Evolutionary conservation across 345 rosid species (phyloP).

Genomic region (Diplotaxis tenuifolia): DNA sequence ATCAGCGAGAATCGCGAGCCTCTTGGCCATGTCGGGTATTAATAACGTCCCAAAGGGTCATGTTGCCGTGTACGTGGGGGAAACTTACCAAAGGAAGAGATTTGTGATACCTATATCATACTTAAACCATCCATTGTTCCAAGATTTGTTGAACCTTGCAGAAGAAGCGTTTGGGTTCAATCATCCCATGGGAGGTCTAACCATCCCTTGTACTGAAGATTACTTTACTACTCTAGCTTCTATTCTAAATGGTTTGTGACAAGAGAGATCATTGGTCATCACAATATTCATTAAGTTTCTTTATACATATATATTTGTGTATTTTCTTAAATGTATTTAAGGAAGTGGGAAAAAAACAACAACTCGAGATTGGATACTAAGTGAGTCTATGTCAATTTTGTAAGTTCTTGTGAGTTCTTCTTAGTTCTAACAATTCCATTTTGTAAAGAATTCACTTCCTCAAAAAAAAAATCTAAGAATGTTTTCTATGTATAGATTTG

Average conservation of each 20-base stretch:
- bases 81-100: slow-evolving; percentile 47
- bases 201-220: slow-evolving; percentile 75
- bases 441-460: slow-evolving; percentile 28
- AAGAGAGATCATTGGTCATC: slow-evolving; percentile 4
- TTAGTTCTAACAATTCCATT: slow-evolving; percentile 24
- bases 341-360: slow-evolving; percentile 30
- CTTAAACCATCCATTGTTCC: slow-evolving; percentile 69
- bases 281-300: slow-evolving; percentile 4
- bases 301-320: neutral
- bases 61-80: slow-evolving; percentile 40
- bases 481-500: neutral
- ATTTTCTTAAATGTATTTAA: neutral
- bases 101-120: slow-evolving; percentile 68
- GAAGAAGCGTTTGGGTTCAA: slow-evolving; percentile 83
- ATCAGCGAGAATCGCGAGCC: slow-evolving; percentile 45
- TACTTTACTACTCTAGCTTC: slow-evolving; percentile 55
- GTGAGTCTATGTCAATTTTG: slow-evolving; percentile 13
- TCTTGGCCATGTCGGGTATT: slow-evolving; percentile 38
- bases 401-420: slow-evolving; percentile 21
- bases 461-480: neutral
- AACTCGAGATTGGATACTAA: slow-evolving; percentile 48
- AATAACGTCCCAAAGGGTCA: slow-evolving; percentile 47
- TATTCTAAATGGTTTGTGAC: slow-evolving; percentile 43
- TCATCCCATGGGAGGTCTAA: slow-evolving; percentile 81
- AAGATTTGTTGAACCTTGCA: slow-evolving; percentile 50